Evolutionary conservation across 1,139 yeast genomes (phyloP).

Genomic region (Lizanozyma gosingica): DNA sequence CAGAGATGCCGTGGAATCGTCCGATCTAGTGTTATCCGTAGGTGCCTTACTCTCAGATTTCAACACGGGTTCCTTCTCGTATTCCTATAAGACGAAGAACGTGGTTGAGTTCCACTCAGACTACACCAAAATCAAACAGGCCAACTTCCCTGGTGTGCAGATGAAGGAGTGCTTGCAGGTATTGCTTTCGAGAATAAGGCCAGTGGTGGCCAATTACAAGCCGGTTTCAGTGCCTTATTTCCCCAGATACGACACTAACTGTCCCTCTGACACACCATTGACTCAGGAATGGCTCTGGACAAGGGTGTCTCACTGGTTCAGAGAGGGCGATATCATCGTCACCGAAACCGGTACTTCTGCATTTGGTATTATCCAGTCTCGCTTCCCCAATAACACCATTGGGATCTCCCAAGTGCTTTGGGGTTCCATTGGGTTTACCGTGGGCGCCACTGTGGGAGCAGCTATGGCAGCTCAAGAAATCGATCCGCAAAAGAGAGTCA

Average conservation of each 20-base stretch:
- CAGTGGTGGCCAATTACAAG: conserved; percentile 9
- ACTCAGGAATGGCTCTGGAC: conserved; percentile 32
- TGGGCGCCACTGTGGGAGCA: conserved; percentile 24
- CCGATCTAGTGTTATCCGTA: conserved; percentile 24
- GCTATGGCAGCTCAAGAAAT: conserved; percentile 26
- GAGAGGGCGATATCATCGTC: conserved; percentile 26
- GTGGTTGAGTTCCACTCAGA: conserved; percentile 34
- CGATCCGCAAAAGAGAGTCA: conserved; percentile 24
- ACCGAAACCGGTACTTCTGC: conserved; percentile 36
- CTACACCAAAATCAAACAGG: conserved; percentile 26
- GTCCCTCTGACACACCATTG: conserved; percentile 8
- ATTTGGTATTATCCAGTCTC: conserved; percentile 32
- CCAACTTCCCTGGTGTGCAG: conserved; percentile 26
- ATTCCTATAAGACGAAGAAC: conserved; percentile 26
- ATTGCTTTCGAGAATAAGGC: conserved; percentile 7
- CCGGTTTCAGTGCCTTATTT: conserved; percentile 12
- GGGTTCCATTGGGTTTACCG: conserved; percentile 26
- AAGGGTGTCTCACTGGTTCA: conserved; percentile 23
- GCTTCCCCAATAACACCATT: conserved; percentile 24
- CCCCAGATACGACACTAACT: conserved; percentile 6
- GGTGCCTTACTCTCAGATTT: conserved; percentile 33
- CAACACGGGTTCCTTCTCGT: conserved; percentile 33
- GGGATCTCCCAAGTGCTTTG: conserved; percentile 33
- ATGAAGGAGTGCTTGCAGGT: conserved; percentile 25
- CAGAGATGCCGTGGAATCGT: conserved; percentile 19